phyloP scores from a whole-genome alignment of 1,139 yeast genomes.

The Zygosaccharomyces sapae region DNA sequence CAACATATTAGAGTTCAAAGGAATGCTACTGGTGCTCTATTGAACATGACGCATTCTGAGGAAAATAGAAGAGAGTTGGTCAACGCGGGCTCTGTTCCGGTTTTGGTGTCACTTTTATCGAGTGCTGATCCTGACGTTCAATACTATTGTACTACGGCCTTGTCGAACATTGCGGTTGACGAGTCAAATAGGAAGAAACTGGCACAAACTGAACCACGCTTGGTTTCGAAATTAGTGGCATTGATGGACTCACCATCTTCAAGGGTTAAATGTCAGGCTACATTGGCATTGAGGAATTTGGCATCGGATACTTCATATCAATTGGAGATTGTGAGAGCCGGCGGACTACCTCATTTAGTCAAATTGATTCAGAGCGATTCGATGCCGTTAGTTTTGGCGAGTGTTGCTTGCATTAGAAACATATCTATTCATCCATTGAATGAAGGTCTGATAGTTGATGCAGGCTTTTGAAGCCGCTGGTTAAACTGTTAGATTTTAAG shows the following conservation, averaged over 20 bases:
- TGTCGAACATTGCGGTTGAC: conserved; percentile 95
- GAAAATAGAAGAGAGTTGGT: conserved; percentile 96
- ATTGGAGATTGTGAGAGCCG: conserved; percentile 90
- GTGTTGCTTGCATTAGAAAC: conserved; percentile 96
- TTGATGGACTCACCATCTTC: conserved; percentile 92
- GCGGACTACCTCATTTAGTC: conserved; percentile 89
- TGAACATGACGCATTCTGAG: conserved; percentile 96
- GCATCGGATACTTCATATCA: conserved; percentile 93
- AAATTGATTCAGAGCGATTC: conserved; percentile 83
- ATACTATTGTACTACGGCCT: conserved; percentile 95
- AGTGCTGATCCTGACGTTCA: conserved; percentile 95
- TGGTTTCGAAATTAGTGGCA: conserved; percentile 80
- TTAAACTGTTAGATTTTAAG: conserved; percentile 72
- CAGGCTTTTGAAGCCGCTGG: conserved; percentile 92
- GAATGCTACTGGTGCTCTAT: conserved; percentile 95
- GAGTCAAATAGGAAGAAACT: conserved; percentile 82
- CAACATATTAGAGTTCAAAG: conserved; percentile 95
- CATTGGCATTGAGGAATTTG: conserved; percentile 87
- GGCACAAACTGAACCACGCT: conserved; percentile 89
- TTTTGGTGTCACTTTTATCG: conserved; percentile 79
- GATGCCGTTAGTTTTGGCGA: conserved; percentile 88
- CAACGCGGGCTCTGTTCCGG: conserved; percentile 97
- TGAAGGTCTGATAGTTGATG: conserved; percentile 91
- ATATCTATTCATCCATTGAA: conserved; percentile 94
- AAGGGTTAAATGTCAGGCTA: conserved; percentile 97